A percentile compares a stretch with the other conserved stretches of the same genome.
These are phyloP conservation scores for Psilocybe mexicana DNA, from an alignment of 1,284 basidiomycete species.

Conservation along the genomic window DNA sequence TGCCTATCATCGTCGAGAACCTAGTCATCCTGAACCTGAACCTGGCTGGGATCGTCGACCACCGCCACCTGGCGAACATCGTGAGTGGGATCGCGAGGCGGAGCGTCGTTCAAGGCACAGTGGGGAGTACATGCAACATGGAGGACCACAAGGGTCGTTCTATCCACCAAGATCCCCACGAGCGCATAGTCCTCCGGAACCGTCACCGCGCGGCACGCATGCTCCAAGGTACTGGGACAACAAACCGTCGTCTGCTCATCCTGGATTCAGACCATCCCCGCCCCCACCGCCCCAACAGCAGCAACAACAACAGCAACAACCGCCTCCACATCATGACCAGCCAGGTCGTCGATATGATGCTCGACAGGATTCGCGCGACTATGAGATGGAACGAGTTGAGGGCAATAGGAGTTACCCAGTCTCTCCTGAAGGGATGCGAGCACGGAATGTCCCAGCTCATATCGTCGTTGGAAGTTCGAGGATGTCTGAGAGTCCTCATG, in stretches of 20 bases:
- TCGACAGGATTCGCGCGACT: constrained; percentile 38
- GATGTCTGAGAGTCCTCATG: constrained; percentile 43
- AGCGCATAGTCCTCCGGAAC: constrained; percentile 46
- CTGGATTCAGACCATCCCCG: constrained; percentile 28
- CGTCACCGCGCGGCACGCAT: constrained; percentile 56
- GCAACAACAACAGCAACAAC: constrained; percentile 9
- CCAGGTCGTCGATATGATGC: constrained; percentile 41
- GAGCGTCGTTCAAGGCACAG: constrained; percentile 45
- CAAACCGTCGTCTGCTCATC: constrained; percentile 34
- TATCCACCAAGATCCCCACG: constrained; percentile 45
- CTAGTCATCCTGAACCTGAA: constrained; percentile 41
- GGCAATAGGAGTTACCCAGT: constrained; percentile 33
- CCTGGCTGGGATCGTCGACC: constrained; percentile 56
- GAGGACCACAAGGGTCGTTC: constrained; percentile 31
- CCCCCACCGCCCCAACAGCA: constrained; percentile 34
- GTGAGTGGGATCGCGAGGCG: constrained; percentile 53
- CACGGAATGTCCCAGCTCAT: constrained; percentile 28
- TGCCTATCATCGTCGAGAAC: constrained; percentile 38
- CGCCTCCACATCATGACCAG: constrained; percentile 28
- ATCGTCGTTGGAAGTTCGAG: constrained; percentile 33
- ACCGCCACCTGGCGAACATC: constrained; percentile 38
- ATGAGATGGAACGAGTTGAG: constrained; percentile 29
- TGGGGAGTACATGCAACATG: constrained; percentile 45
- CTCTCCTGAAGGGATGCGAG: constrained; percentile 36
- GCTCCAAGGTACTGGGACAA: constrained; percentile 45